These are phyloP conservation scores for Hypoxylon sp. DNA, from an alignment of 2,329 filamentous ascomycete genomes.

Conservation along the genomic window DNA sequence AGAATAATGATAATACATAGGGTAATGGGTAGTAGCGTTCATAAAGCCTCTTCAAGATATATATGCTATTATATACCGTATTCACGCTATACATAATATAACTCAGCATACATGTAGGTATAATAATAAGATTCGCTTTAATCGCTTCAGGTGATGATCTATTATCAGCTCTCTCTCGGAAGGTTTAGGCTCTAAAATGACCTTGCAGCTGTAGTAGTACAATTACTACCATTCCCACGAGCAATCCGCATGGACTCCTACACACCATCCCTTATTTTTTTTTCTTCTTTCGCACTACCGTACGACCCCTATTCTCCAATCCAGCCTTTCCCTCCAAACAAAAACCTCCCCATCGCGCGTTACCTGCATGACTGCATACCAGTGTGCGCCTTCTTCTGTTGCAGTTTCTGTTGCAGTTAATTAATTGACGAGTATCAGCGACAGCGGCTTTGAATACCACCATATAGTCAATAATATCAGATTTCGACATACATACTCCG, in stretches of 20 bases:
- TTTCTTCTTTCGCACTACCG: conserved; percentile 14
- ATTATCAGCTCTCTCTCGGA: conserved; percentile 35
- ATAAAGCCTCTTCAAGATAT: background rate
- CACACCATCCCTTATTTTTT: conserved; percentile 18
- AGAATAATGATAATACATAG: background rate
- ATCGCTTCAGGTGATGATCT: conserved; percentile 31
- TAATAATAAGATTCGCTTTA: conserved; percentile 13
- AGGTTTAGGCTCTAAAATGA: conserved; percentile 18
- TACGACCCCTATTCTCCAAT: conserved; percentile 28
- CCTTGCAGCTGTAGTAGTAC: conserved; percentile 28
- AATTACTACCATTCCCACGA: conserved; percentile 40
- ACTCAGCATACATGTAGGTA: background rate
- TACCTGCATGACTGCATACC: conserved; percentile 15
- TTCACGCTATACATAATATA: background rate
- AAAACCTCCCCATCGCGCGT: conserved; percentile 1
- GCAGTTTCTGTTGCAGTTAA: conserved; percentile 15
- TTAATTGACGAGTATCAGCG: background rate
- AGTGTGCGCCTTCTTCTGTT: conserved; percentile 4
- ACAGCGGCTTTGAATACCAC: background rate
- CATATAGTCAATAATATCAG: conserved; percentile 4
- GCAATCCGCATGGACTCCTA: conserved; percentile 21
- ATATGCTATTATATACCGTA: background rate
- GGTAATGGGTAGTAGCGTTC: background rate
- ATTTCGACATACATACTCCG: conserved; percentile 12
- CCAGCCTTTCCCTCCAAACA: background rate